Evolutionary conservation across 306 rosid species (phyloP).

Genomic region (Cucurbita maxima): DNA sequence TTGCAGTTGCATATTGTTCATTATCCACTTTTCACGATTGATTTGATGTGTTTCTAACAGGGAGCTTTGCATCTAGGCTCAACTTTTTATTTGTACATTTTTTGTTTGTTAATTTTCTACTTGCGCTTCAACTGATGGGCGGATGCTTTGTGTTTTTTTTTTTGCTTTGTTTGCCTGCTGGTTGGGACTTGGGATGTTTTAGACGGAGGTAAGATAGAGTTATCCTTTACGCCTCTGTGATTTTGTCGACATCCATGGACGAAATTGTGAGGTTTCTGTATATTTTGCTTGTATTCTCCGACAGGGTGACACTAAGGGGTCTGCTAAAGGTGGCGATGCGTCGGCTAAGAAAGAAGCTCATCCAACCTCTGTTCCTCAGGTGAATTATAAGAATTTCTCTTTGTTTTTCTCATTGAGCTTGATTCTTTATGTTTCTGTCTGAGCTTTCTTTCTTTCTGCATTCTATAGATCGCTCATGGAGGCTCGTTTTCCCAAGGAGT

Average conservation of each 20-base stretch:
- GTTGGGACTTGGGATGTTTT: slow-evolving; percentile 26
- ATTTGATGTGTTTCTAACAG: background rate
- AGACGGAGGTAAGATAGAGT: slow-evolving; percentile 77
- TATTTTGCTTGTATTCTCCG: slow-evolving; percentile 7
- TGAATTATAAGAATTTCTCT: slow-evolving; percentile 5
- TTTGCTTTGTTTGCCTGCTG: slow-evolving; percentile 6
- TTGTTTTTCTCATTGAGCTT: background rate
- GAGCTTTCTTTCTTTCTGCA: background rate
- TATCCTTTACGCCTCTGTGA: background rate
- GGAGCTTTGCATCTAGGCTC: background rate
- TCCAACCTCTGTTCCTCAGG: slow-evolving; percentile 60
- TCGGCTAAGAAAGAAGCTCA: slow-evolving; percentile 68
- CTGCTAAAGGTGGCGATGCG: slow-evolving; percentile 71
- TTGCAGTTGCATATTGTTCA: background rate
- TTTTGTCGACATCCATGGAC: background rate
- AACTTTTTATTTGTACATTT: background rate
- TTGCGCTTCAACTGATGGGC: slow-evolving; percentile 12
- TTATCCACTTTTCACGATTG: background rate
- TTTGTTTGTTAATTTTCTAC: background rate
- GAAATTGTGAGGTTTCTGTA: background rate
- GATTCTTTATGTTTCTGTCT: background rate
- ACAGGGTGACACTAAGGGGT: slow-evolving; percentile 92
- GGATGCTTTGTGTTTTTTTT: slow-evolving; percentile 5
- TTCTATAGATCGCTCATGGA: slow-evolving; percentile 49
- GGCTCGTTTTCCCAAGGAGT: slow-evolving; percentile 70